These are phyloP conservation scores for Schwanniomyces vanrijiae DNA, from an alignment of 805 yeast genomes.

Conservation along the genomic window DNA sequence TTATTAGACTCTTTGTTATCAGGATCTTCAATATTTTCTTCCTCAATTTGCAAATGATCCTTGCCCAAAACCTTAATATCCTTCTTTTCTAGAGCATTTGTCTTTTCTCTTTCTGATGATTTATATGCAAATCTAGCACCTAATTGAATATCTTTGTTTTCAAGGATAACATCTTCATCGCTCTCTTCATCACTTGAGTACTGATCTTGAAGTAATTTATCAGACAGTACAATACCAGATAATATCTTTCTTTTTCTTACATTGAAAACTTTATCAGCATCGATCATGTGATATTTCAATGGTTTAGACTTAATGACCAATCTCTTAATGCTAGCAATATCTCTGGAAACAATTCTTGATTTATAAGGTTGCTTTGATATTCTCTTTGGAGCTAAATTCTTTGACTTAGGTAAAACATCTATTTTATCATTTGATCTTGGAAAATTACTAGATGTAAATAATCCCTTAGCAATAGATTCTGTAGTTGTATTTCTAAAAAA, in stretches of 20 bases:
- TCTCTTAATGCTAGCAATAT: constrained; percentile 30
- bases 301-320: constrained; percentile 42
- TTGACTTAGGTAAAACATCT: constrained; percentile 7
- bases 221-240: constrained; percentile 13
- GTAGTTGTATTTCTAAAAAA: constrained; percentile 22
- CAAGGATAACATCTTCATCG: constrained; percentile 14
- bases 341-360: constrained; percentile 13
- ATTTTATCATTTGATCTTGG: constrained; percentile 11
- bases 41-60: constrained; percentile 10
- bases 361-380: constrained; percentile 6
- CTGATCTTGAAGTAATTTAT: constrained; percentile 16
- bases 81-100: not conserved
- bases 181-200: constrained; percentile 23
- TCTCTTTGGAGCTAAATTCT: constrained; percentile 6
- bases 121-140: constrained; percentile 14
- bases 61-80: constrained; percentile 10
- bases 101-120: constrained; percentile 2
- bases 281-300: constrained; percentile 38
- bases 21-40: constrained; percentile 8
- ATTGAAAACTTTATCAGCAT: constrained; percentile 40
- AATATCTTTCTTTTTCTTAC: constrained; percentile 31
- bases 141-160: constrained; percentile 1
- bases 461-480: constrained; percentile 21
- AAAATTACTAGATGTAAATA: constrained; percentile 29
- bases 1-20: constrained; percentile 14